phyloP scores from a whole-genome alignment of 768 basidiomycete genomes.

The Daedaleopsis nitida region DNA sequence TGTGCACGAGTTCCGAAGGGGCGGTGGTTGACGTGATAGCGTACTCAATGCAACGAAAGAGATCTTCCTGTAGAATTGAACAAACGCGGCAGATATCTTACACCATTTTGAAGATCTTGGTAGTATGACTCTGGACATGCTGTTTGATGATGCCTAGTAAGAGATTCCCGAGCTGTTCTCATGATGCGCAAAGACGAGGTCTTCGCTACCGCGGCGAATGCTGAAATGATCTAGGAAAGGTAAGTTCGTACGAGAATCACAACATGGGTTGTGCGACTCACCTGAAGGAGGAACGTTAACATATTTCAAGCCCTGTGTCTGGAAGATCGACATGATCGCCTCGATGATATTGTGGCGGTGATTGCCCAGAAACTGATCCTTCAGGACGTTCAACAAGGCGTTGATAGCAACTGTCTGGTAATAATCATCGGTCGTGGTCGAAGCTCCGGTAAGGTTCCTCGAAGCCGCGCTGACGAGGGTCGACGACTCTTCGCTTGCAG shows the following conservation, averaged over 20 bases:
- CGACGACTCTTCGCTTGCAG: slow-evolving; percentile 48
- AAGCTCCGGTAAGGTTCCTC: slow-evolving; percentile 59
- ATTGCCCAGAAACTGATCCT: slow-evolving; percentile 81
- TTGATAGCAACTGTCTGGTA: slow-evolving; percentile 96
- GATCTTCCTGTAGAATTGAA: slow-evolving; percentile 91
- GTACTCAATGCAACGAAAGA: slow-evolving; percentile 84
- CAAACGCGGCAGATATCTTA: slow-evolving; percentile 82
- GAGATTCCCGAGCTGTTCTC: slow-evolving; percentile 93
- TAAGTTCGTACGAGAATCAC: neutral
- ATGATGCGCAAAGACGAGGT: slow-evolving; percentile 76
- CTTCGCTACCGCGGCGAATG: slow-evolving; percentile 86
- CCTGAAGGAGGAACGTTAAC: slow-evolving; percentile 91
- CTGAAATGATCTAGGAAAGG: slow-evolving; percentile 81
- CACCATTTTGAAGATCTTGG: slow-evolving; percentile 81
- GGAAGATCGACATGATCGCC: slow-evolving; percentile 98
- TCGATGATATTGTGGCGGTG: slow-evolving; percentile 95
- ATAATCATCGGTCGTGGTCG: slow-evolving; percentile 85
- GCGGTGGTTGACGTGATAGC: slow-evolving; percentile 79
- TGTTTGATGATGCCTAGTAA: slow-evolving; percentile 97
- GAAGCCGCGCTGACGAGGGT: slow-evolving; percentile 64
- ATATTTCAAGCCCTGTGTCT: slow-evolving; percentile 95
- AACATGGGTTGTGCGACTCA: slow-evolving; percentile 31
- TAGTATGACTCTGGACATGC: slow-evolving; percentile 91
- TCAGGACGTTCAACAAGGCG: slow-evolving; percentile 78
- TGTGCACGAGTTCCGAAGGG: slow-evolving; percentile 88